Evolutionary conservation across 805 yeast species (phyloP).

Genomic region (Pichia deserticola): DNA sequence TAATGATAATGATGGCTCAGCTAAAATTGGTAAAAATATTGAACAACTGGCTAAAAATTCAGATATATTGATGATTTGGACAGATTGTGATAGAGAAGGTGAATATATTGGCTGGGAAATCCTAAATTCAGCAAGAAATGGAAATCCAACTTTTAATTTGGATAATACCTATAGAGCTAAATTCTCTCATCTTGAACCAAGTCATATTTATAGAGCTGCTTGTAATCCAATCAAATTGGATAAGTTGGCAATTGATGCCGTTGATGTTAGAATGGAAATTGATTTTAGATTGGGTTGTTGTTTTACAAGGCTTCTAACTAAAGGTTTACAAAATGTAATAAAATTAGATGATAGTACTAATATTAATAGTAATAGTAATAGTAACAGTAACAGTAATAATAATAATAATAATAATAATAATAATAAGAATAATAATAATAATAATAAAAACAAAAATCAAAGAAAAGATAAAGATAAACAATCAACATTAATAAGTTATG

Average conservation of each 20-base stretch:
- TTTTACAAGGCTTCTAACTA: conserved; percentile 74
- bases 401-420: conserved; percentile 7
- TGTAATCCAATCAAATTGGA: conserved; percentile 57
- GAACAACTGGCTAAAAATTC: conserved; percentile 53
- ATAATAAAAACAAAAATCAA: not conserved
- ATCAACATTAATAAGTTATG: conserved; percentile 57
- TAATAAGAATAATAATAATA: conserved; percentile 9
- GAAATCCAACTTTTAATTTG: conserved; percentile 39
- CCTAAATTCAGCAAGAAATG: conserved; percentile 53
- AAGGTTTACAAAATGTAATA: conserved; percentile 34
- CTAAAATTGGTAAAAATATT: conserved; percentile 54
- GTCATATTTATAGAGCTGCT: conserved; percentile 73
- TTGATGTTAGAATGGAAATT: conserved; percentile 74
- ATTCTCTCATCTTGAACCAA: conserved; percentile 78
- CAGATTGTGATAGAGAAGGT: conserved; percentile 97
- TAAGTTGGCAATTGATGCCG: conserved; percentile 71
- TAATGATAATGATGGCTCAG: conserved; percentile 22
- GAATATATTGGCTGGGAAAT: conserved; percentile 88
- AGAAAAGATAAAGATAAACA: too few species aligned
- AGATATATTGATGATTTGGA: conserved; percentile 81
- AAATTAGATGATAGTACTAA: conserved; percentile 12
- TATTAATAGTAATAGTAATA: conserved; percentile 8
- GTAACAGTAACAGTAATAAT: too few species aligned
- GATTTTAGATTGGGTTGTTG: conserved; percentile 87
- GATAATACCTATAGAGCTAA: conserved; percentile 62